Conservation (phyloP, 2,329 filamentous ascomycete genomes). For the Aspergillus ibericus region DNA sequence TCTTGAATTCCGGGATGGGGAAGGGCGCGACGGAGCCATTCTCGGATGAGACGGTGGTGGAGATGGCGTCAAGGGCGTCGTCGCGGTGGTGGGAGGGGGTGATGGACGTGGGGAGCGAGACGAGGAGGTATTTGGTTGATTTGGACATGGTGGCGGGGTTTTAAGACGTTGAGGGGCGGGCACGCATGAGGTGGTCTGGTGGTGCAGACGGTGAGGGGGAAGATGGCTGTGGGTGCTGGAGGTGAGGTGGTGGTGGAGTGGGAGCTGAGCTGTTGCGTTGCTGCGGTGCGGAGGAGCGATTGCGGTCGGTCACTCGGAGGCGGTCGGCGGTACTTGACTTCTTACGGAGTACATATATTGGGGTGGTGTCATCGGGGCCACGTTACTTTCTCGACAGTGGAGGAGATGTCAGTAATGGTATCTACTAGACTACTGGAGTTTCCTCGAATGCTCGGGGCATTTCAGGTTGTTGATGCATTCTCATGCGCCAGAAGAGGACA, state of each 20-base stretch:
- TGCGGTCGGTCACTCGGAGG: constrained; percentile 5
- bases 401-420: too few relatives aligned
- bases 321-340: neutral
- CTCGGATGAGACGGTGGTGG: constrained; percentile 69
- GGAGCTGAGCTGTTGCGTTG: neutral
- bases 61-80: constrained; percentile 76
- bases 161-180: neutral
- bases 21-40: constrained; percentile 76
- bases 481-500: neutral
- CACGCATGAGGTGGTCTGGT: constrained; percentile 1
- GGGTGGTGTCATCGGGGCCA: too few relatives aligned
- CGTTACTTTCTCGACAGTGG: too few relatives aligned
- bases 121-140: constrained; percentile 71
- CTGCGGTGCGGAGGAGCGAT: neutral
- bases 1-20: constrained; percentile 90
- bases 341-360: too few relatives aligned
- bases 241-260: neutral
- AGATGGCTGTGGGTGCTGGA: neutral
- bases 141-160: constrained; percentile 42
- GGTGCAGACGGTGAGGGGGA: neutral
- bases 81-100: constrained; percentile 77
- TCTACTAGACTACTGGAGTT: too few relatives aligned
- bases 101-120: constrained; percentile 87
- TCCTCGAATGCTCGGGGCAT: too few relatives aligned
- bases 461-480: neutral